Evolutionary conservation across 2,329 filamentous ascomycete genomes (phyloP), one percentile per base, ranked within the genome.

Genomic region (Monosporascus ibericus): DNA sequence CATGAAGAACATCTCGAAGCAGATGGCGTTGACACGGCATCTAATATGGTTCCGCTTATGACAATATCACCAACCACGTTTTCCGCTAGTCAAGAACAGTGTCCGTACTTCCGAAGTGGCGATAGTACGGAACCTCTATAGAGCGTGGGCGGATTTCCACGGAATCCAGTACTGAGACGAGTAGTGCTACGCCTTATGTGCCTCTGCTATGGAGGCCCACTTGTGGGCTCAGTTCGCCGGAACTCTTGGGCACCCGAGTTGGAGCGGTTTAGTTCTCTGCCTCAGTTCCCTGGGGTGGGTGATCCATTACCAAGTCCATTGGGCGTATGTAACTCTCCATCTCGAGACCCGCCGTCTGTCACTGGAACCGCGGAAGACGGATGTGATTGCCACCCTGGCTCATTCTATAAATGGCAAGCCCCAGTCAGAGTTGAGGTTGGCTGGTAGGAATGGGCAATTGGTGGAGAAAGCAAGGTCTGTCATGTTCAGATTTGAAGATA

Each of bases 261-360:
- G 24, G 34, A 24, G 42, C 9, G 52, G 51, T 9, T 18, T 62
- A 7, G 4, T 54, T 15, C 17, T 59, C 7, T 58, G 59, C 34
- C 25, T 49, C 2, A 27, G 15, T 3, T 38, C 58, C n/a, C 9
- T 62, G 9, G 57, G 60, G 15, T 63, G 55, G 58, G 51, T 52
- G 2, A 53, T 57, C 8, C 53, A 56, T 18, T 59, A 58, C 24
- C 39, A 50, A 3, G 55, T 64, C 6, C 42, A 59, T 6, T 64
- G 61, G 62, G 30, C 55, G 2, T 63, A 59, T 27, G 53, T 61
- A 42, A 49, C 52, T 50, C 47, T 52, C 53, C 9, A 57, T 63
- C 6, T 53, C 20, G 55, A 62, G 25, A 61, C 60, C 0, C 54
- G 50, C 11, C 49, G 40, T 27, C 50, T 62, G 25, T 34, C 49